Conservation (phyloP, 495 filamentous ascomycete genomes). For the Annulohypoxylon maeteangense region DNA sequence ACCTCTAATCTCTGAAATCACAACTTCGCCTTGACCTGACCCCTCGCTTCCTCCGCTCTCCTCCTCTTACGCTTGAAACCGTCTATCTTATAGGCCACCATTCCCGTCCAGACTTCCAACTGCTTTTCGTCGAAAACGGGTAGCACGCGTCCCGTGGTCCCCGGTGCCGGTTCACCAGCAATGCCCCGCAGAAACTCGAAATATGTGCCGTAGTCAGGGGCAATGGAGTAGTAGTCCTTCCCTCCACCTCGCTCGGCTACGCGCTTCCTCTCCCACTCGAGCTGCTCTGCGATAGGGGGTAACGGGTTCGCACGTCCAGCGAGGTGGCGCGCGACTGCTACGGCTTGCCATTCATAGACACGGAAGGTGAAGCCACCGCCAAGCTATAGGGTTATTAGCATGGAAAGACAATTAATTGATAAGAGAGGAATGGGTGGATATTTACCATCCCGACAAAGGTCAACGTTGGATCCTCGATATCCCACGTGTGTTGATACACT, state of each 20-base stretch:
- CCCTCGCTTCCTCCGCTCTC: slow-evolving; percentile 44
- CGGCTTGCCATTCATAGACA: slow-evolving; percentile 71
- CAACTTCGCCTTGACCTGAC: slow-evolving; percentile 40
- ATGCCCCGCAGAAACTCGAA: slow-evolving; percentile 49
- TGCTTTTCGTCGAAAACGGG: slow-evolving; percentile 54
- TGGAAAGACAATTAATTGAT: background rate
- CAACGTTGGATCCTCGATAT: slow-evolving; percentile 57
- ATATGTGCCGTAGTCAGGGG: slow-evolving; percentile 47
- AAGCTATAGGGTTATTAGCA: slow-evolving; percentile 42
- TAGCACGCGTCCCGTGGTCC: slow-evolving; percentile 51
- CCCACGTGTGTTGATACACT: slow-evolving; percentile 68
- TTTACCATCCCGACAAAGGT: slow-evolving; percentile 54
- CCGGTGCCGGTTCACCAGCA: slow-evolving; percentile 48
- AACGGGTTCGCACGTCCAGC: slow-evolving; percentile 57
- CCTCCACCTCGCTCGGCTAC: slow-evolving; percentile 46
- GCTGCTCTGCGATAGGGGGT: slow-evolving; percentile 48
- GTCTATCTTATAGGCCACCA: slow-evolving; percentile 45
- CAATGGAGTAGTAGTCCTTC: slow-evolving; percentile 52
- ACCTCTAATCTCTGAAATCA: slow-evolving; percentile 25
- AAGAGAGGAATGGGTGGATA: background rate
- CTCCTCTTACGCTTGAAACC: slow-evolving; percentile 45
- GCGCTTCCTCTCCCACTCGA: slow-evolving; percentile 54
- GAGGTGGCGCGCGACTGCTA: slow-evolving; percentile 64
- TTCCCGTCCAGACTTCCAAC: slow-evolving; percentile 52
- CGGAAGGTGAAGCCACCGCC: slow-evolving; percentile 68